A percentile compares a stretch with the other conserved stretches of the same genome.
Conservation (phyloP, 768 basidiomycete species). For the Panus rudis region DNA sequence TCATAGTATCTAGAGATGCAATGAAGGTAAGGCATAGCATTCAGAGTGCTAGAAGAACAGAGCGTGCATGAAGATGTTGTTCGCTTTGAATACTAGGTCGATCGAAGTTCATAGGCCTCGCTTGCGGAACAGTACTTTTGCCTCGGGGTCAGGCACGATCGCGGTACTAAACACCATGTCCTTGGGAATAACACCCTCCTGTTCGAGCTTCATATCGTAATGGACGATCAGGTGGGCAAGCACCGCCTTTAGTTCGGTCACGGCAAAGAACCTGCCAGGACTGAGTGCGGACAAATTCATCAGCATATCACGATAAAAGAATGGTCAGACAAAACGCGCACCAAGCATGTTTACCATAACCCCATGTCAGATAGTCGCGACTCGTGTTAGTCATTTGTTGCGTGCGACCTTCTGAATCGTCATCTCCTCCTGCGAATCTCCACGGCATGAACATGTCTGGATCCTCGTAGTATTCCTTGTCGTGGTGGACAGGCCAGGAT, state of each 20-base stretch:
- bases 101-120: slow-evolving; percentile 20
- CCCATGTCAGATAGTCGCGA: slow-evolving; percentile 25
- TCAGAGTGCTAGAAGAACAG: too few species aligned
- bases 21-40: too few species aligned
- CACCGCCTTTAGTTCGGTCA: slow-evolving; percentile 18
- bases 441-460: slow-evolving; percentile 34
- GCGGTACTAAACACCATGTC: neutral
- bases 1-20: too few species aligned
- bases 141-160: slow-evolving; percentile 6
- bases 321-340: slow-evolving; percentile 8
- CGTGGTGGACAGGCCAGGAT: slow-evolving; percentile 28
- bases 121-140: slow-evolving; percentile 18
- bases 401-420: slow-evolving; percentile 19
- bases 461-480: slow-evolving; percentile 36
- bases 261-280: slow-evolving; percentile 21
- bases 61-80: too few species aligned
- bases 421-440: slow-evolving; percentile 26
- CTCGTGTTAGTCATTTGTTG: slow-evolving; percentile 23
- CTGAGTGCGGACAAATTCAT: slow-evolving; percentile 5
- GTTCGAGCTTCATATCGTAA: slow-evolving; percentile 18
- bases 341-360: slow-evolving; percentile 18
- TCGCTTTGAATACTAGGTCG: too few species aligned
- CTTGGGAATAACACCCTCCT: slow-evolving; percentile 8
- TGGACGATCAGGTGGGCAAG: slow-evolving; percentile 16
- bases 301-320: neutral